Evolutionary conservation across 371 early-diverging fungal genomes (phyloP).

Genomic region (Circinella minor): DNA sequence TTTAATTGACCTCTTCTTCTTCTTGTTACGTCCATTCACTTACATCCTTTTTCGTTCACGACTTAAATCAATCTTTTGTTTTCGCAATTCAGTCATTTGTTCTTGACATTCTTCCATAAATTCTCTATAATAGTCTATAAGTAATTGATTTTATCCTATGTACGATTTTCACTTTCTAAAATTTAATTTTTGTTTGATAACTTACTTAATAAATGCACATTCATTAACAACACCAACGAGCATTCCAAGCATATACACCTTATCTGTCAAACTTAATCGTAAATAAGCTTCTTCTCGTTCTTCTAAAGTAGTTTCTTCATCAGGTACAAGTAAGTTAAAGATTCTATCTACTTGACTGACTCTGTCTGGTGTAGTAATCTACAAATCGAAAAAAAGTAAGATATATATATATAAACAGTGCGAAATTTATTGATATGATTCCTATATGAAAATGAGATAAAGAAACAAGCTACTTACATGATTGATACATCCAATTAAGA

Average conservation of each 20-base stretch:
- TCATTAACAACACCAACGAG: constrained; percentile 57
- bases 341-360: constrained; percentile 55
- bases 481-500: constrained; percentile 51
- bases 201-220: constrained; percentile 46
- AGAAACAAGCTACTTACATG: constrained; percentile 30
- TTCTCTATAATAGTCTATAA: constrained; percentile 28
- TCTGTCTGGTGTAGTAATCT: constrained; percentile 55
- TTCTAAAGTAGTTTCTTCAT: constrained; percentile 38
- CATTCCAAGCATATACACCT: constrained; percentile 53
- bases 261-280: constrained; percentile 47
- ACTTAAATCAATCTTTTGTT: constrained; percentile 70
- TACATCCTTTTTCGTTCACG: constrained; percentile 61
- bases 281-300: constrained; percentile 55
- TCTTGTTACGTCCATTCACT: background rate
- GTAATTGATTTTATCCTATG: background rate
- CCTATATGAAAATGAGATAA: background rate
- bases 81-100: constrained; percentile 53
- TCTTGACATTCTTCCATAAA: constrained; percentile 71
- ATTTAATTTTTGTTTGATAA: background rate
- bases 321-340: constrained; percentile 51
- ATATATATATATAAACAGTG: background rate
- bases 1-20: no score
- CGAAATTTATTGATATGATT: background rate
- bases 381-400: background rate
- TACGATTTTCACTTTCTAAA: no score